phyloP scores from a whole-genome alignment of 176 grass and related monocot genomes.

The Triticum turgidum region DNA sequence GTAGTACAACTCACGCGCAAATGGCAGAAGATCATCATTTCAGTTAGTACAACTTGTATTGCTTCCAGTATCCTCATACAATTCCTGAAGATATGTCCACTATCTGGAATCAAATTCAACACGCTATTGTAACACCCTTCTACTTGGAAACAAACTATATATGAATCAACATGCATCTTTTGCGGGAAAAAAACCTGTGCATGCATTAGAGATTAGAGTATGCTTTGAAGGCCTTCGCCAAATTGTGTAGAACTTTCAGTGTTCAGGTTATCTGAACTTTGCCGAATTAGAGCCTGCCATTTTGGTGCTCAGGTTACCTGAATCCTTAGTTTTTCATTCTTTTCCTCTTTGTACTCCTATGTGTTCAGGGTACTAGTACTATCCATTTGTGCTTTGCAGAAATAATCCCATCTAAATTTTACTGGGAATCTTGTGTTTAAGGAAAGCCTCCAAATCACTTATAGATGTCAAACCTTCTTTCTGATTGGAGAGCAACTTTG shows the following conservation, averaged over 20 bases:
- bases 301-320: not conserved
- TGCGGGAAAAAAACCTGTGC: no score
- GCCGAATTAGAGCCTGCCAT: not conserved
- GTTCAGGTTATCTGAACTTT: not conserved
- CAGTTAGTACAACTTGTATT: not conserved
- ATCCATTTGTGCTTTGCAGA: not conserved
- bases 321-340: not conserved
- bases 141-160: not conserved
- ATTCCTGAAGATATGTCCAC: not conserved
- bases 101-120: not conserved
- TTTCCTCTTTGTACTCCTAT: not conserved
- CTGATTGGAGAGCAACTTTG: slow-evolving; percentile 72
- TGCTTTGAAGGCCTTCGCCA: not conserved
- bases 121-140: not conserved
- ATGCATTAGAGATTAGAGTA: not conserved
- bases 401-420: slow-evolving; percentile 53
- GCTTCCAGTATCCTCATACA: not conserved
- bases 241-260: not conserved
- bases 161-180: no score
- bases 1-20: not conserved
- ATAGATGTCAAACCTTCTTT: slow-evolving; percentile 35
- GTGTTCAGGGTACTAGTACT: not conserved
- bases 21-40: not conserved
- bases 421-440: slow-evolving; percentile 53
- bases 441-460: slow-evolving; percentile 41